Conservation (phyloP, 495 filamentous ascomycete species). For the Massariosphaeria phaeospora region DNA sequence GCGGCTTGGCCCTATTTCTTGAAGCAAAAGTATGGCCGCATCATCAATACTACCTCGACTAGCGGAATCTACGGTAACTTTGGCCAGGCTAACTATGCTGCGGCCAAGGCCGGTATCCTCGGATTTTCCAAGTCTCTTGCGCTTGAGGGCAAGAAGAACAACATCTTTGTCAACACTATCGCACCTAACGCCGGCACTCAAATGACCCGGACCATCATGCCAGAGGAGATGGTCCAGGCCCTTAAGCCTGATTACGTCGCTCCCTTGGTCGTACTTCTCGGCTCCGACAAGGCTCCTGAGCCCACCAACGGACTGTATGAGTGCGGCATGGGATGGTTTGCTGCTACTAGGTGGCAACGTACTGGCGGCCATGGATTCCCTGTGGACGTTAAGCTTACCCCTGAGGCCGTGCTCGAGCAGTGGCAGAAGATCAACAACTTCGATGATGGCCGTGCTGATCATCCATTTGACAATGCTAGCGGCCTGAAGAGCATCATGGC, state of each 20-base stretch:
- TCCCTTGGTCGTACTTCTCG: conserved; percentile 80
- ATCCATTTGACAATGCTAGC: conserved; percentile 73
- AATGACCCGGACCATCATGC: conserved; percentile 93
- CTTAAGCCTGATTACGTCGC: conserved; percentile 99
- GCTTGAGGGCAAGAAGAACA: conserved; percentile 92
- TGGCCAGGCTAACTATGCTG: conserved; percentile 95
- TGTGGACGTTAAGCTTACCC: conserved; percentile 76
- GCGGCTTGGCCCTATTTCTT: conserved; percentile 97
- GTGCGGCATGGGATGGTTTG: conserved; percentile 92
- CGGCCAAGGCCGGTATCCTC: conserved; percentile 92
- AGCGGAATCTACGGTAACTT: conserved; percentile 99
- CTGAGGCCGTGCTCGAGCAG: conserved; percentile 73
- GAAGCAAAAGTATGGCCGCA: conserved; percentile 97
- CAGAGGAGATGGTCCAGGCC: conserved; percentile 95
- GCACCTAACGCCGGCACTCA: conserved; percentile 95
- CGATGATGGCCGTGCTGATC: conserved; percentile 82
- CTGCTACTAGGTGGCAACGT: conserved; percentile 90
- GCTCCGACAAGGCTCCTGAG: conserved; percentile 80
- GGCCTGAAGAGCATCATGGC: conserved; percentile 84
- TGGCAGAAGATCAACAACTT: conserved; percentile 83
- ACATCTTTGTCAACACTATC: conserved; percentile 98
- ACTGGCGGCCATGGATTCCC: conserved; percentile 89
- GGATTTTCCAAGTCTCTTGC: conserved; percentile 91
- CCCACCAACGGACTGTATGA: conserved; percentile 92
- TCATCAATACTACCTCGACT: conserved; percentile 94